phyloP scores from a whole-genome alignment of 2,329 filamentous ascomycete species.

The Annulohypoxylon truncatum region DNA sequence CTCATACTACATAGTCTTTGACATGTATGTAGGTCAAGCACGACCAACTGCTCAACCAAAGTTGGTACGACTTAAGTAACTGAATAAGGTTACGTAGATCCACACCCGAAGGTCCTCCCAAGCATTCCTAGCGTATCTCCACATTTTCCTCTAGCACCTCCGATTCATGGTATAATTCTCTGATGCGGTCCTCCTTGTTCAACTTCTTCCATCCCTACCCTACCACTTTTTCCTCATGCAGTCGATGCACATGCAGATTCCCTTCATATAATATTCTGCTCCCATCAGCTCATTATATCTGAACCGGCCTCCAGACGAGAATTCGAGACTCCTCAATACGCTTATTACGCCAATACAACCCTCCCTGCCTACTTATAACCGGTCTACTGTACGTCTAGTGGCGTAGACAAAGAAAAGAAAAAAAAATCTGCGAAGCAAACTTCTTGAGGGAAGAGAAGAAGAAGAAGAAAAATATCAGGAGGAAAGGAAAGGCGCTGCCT shows the following conservation, averaged over 20 bases:
- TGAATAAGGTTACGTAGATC: slow-evolving; percentile 31
- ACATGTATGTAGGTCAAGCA: slow-evolving; percentile 3
- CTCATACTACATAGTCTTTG: neutral
- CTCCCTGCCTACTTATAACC: slow-evolving; percentile 10
- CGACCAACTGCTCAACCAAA: neutral
- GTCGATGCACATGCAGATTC: slow-evolving; percentile 22
- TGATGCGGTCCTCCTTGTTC: slow-evolving; percentile 36
- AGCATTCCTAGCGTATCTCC: slow-evolving; percentile 17
- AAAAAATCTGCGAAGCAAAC: slow-evolving; percentile 19
- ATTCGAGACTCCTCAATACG: neutral
- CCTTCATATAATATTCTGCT: slow-evolving; percentile 15
- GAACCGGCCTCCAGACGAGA: slow-evolving; percentile 19
- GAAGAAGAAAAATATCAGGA: slow-evolving; percentile 4
- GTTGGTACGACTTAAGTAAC: neutral
- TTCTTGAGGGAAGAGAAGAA: slow-evolving; percentile 2
- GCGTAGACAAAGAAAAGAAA: slow-evolving; percentile 24
- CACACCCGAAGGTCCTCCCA: slow-evolving; percentile 9
- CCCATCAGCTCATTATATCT: slow-evolving; percentile 19
- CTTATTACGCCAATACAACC: slow-evolving; percentile 16
- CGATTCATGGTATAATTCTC: slow-evolving; percentile 41
- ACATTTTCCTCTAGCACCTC: slow-evolving; percentile 25
- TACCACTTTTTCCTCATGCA: slow-evolving; percentile 26
- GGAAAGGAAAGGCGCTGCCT: slow-evolving; percentile 35
- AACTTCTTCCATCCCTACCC: slow-evolving; percentile 20
- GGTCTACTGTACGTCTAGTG: slow-evolving; percentile 28